A percentile compares a stretch with the other conserved stretches of the same genome.
These are phyloP conservation scores for Phlebiopsis gigantea DNA, from an alignment of 768 basidiomycete species.

Conservation along the genomic window DNA sequence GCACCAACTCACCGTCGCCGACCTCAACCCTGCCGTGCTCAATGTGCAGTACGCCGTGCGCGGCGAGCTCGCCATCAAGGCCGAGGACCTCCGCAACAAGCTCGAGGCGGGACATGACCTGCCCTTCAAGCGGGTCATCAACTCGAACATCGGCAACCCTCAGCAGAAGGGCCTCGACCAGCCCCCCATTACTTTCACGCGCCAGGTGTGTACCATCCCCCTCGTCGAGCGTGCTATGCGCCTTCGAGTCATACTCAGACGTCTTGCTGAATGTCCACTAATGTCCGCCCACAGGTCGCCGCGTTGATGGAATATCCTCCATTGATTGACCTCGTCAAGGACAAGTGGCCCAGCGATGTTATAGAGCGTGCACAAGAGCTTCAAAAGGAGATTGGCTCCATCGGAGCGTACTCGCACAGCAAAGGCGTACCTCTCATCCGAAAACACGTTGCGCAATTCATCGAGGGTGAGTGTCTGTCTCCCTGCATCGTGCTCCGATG, in stretches of 20 bases:
- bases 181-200: conserved; percentile 83
- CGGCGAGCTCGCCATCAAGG: conserved; percentile 93
- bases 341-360: conserved; percentile 82
- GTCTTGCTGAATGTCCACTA: conserved; percentile 6
- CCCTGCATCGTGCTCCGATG: background rate
- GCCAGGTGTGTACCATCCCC: conserved; percentile 58
- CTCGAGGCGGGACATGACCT: conserved; percentile 53
- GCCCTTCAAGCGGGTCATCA: conserved; percentile 86
- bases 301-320: conserved; percentile 91
- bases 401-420: conserved; percentile 94
- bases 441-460: conserved; percentile 83
- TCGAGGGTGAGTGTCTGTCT: conserved; percentile 54
- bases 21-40: conserved; percentile 79
- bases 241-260: background rate
- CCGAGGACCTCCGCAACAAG: conserved; percentile 72
- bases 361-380: conserved; percentile 78
- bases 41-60: conserved; percentile 96
- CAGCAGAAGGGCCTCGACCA: conserved; percentile 95
- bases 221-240: background rate
- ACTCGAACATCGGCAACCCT: conserved; percentile 96
- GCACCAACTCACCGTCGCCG: conserved; percentile 51
- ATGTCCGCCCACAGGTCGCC: conserved; percentile 53
- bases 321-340: conserved; percentile 67
- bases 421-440: conserved; percentile 91
- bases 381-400: conserved; percentile 80